Percentiles rank a stretch among this genome's conserved stretches.
Conservation (phyloP, 352 stramenopile species). For the Pythium vanterpoolii region DNA sequence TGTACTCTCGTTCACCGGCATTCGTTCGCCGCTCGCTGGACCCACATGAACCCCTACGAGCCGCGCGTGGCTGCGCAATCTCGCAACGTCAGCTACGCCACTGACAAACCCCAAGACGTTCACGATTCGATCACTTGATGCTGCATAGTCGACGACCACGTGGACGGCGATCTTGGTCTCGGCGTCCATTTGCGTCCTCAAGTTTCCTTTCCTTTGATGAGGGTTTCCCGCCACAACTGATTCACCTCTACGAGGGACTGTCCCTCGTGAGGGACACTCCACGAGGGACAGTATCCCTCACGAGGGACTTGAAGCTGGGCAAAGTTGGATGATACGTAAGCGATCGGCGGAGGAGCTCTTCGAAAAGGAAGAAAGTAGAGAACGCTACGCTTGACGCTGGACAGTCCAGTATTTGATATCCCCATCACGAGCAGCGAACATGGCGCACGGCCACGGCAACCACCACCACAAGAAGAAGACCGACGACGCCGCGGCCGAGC, state of each 20-base stretch:
- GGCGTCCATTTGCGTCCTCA: not conserved
- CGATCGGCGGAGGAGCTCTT: not conserved
- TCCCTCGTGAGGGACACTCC: not conserved
- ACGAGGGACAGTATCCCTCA: not conserved
- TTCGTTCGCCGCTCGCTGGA: not conserved
- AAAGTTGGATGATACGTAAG: conserved; percentile 18
- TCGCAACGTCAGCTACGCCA: not conserved
- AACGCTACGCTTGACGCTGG: too few relatives aligned
- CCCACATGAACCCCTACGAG: conserved; percentile 5
- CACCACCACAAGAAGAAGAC: conserved; percentile 21
- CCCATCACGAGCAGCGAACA: conserved; percentile 1
- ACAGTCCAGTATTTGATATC: conserved; percentile 11
- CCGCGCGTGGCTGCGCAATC: not conserved
- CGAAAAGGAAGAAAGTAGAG: not conserved
- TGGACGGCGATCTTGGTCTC: not conserved
- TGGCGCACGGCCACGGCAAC: conserved; percentile 16
- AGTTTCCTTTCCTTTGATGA: not conserved
- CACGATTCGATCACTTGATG: not conserved
- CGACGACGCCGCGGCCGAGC: not conserved
- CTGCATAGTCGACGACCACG: conserved; percentile 10
- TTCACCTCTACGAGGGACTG: conserved; percentile 4
- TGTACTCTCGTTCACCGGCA: not conserved
- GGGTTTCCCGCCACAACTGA: not conserved
- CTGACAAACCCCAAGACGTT: conserved; percentile 1
- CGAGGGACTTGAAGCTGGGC: conserved; percentile 24